Evolutionary conservation across 345 rosid genomes (phyloP).

Genomic region (Corymbia maculata): DNA sequence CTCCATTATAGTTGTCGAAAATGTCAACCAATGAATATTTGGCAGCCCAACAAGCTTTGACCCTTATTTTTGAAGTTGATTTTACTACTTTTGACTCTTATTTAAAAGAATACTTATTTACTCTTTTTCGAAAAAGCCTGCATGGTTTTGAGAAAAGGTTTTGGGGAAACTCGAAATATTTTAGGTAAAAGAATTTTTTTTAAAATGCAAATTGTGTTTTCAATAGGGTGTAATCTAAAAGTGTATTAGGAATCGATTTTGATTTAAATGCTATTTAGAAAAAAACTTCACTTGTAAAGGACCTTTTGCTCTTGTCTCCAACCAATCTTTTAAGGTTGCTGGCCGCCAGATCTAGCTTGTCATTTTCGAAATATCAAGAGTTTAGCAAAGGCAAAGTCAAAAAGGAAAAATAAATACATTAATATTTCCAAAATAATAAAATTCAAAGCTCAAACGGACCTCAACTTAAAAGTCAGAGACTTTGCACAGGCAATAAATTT

Average conservation of each 20-base stretch:
- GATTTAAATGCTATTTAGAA: background rate
- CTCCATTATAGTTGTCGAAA: background rate
- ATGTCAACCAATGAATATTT: background rate
- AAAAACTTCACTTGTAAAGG: background rate
- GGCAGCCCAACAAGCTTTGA: rapidly evolving
- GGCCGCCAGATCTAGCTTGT: rapidly evolving
- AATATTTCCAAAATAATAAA: too few species aligned
- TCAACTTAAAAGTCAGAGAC: background rate
- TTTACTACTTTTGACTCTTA: rapidly evolving
- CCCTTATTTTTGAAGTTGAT: rapidly evolving
- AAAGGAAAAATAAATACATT: too few species aligned
- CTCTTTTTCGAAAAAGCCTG: background rate
- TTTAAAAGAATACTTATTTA: background rate
- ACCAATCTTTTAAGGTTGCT: background rate
- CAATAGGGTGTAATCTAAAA: background rate
- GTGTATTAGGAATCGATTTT: background rate
- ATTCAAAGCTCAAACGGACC: background rate
- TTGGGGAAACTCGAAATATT: background rate
- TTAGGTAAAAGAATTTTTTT: background rate
- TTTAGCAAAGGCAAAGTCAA: background rate
- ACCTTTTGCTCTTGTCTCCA: background rate
- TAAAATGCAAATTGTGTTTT: background rate
- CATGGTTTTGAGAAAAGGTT: background rate
- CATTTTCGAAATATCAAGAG: background rate
- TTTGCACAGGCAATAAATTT: background rate